Evolutionary conservation across 2,329 filamentous ascomycete genomes (phyloP), one percentile per base, ranked within the genome.

Genomic region (Colletotrichum sp.): DNA sequence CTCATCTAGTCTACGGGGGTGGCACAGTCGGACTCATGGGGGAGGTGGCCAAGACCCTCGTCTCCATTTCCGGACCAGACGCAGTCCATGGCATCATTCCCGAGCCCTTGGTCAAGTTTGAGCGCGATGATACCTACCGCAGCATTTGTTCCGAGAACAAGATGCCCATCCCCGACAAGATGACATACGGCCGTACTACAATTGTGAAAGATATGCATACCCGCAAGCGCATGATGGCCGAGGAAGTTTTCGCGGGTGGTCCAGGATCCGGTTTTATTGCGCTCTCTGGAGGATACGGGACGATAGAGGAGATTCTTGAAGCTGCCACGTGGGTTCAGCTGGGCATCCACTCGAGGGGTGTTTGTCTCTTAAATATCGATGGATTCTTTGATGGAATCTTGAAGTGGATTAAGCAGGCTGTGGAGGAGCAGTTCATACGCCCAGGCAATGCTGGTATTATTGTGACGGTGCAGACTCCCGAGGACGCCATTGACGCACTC

Each of bases 21-120:
- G 97, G 97, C 81, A 99, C 96, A 3, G 92, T 95, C 48, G 97
- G 97, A 10, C 90, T 99, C 61, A 99, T 99, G 97, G 97, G 97
- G 82, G 96, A 98, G 83, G 85, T 99, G 9, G 95, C 97, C 60
- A 94, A 93, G 80, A 96, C 95, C 0, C 92, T 99, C 28, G 95
- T 98, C 79, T 90, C 94, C 0, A 92, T 98, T 77, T 93, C 93
- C 7, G 96, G 97, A 4, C 95, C 96, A 0, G 85, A 92, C 63
- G 87, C 94, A 15, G 97, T 98, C 18, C 96, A 98, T 86, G 97
- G 97, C 82, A 94, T 99, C 83, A 98, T 99, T 81, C 97, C 97
- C 8, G 91, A 93, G 67, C 94, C 96, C 0, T 91, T 99, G 7
- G 92, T 98, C 60, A 90, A 91, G 79, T 94, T 93, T 84, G 96